Conservation (phyloP, 345 rosid genomes). For the Citrus mangshanensis region DNA sequence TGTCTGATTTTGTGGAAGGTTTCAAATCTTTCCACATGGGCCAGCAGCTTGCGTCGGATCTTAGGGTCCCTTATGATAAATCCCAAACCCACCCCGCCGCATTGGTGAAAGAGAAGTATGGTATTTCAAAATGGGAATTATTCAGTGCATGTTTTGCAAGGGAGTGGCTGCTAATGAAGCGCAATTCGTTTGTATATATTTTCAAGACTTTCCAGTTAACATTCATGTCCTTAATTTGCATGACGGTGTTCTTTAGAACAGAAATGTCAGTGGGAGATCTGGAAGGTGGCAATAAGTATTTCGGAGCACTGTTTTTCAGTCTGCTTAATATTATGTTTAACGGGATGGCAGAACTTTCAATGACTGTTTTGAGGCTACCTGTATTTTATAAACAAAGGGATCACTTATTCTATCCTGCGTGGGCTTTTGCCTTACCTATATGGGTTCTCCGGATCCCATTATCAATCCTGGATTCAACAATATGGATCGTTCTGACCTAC, state of each 20-base stretch:
- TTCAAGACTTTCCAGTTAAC: constrained; percentile 60
- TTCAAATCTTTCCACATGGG: constrained; percentile 54
- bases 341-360: constrained; percentile 59
- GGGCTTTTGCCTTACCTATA: constrained; percentile 65
- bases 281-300: constrained; percentile 41
- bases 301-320: constrained; percentile 61
- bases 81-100: constrained; percentile 57
- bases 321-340: constrained; percentile 61
- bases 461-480: constrained; percentile 54
- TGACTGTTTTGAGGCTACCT: constrained; percentile 61
- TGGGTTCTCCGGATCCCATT: constrained; percentile 62
- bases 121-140: constrained; percentile 62
- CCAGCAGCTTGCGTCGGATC: constrained; percentile 36
- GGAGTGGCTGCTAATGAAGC: constrained; percentile 78
- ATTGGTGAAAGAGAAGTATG: constrained; percentile 56
- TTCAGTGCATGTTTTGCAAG: constrained; percentile 66
- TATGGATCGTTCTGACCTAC: constrained; percentile 64
- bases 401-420: constrained; percentile 60
- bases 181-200: constrained; percentile 47
- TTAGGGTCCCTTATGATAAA: constrained; percentile 55
- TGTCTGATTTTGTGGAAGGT: constrained; percentile 41
- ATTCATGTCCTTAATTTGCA: constrained; percentile 41
- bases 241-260: constrained; percentile 58
- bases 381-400: constrained; percentile 79
- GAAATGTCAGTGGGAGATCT: constrained; percentile 43